Evolutionary conservation across 2,329 filamentous ascomycete species (phyloP).

Genomic region (Parastagonospora nodorum): DNA sequence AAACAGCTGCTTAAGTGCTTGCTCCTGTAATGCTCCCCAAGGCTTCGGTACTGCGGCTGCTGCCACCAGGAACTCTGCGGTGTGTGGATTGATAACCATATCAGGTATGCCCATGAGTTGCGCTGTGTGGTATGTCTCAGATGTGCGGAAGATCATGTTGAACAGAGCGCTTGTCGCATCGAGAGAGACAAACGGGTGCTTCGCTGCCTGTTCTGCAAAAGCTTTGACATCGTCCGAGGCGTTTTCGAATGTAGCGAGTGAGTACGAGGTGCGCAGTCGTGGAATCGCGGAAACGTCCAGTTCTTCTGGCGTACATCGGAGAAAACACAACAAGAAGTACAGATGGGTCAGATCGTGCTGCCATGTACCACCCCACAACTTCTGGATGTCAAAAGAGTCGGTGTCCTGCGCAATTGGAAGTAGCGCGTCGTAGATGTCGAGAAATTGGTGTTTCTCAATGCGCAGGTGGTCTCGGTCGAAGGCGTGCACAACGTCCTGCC

Average conservation of each 20-base stretch:
- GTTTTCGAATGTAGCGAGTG: constrained; percentile 65
- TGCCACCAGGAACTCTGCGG: constrained; percentile 79
- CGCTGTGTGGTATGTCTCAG: constrained; percentile 60
- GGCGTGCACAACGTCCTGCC: constrained; percentile 72
- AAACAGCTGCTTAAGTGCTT: constrained; percentile 78
- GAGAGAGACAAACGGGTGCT: constrained; percentile 85
- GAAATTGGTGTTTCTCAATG: constrained; percentile 79
- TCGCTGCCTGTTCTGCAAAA: constrained; percentile 70
- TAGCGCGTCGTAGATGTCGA: constrained; percentile 79
- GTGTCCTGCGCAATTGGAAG: constrained; percentile 70
- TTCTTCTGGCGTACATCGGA: constrained; percentile 74
- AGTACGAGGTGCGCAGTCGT: constrained; percentile 77
- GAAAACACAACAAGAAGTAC: constrained; percentile 89
- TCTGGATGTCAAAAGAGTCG: constrained; percentile 78
- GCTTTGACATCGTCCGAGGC: constrained; percentile 64
- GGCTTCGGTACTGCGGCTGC: constrained; percentile 78
- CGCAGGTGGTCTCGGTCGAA: constrained; percentile 82
- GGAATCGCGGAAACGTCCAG: constrained; percentile 87
- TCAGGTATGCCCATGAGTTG: constrained; percentile 64
- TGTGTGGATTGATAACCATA: constrained; percentile 69
- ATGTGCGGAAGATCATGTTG: constrained; percentile 64
- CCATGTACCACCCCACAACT: constrained; percentile 89
- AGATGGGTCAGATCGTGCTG: constrained; percentile 84
- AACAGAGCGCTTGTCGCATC: constrained; percentile 76
- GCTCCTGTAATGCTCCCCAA: constrained; percentile 74